Evolutionary conservation across 768 basidiomycete species (phyloP), one percentile per base, ranked within the genome.

Genomic region (Calvatia gigantea): DNA sequence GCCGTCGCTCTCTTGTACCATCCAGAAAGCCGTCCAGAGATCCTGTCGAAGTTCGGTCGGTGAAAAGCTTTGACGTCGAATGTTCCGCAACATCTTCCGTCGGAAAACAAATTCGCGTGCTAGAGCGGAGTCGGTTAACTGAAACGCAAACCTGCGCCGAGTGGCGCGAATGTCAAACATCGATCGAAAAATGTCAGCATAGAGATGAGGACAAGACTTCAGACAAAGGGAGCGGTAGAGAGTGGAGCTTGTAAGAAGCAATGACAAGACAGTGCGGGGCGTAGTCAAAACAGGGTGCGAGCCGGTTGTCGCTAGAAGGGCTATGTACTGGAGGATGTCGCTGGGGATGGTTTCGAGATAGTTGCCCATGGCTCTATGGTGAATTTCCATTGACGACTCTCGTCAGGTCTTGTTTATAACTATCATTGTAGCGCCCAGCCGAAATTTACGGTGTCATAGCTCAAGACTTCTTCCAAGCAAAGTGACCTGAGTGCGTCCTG

Each of bases 281-380:
- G 79, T 64, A 0, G 70, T 71, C 14, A 70, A 67, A 2, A 39
- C 11, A 7, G 37, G 45, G 19, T 69, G 61, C 3, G 73, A 72
- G 1, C 68, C 64, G 11, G 77, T 69, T 29, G 73, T 74, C 28
- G 73, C 69, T 39, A 80, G 70, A 57, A 77, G 71, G 11, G 82
- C 82, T 31, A 87, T 75, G 58, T 80, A 69, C 41, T 78, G 78
- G 15, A 87, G 75, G 58, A 88, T 66, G 61, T 87, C 84, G 61
- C 68, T 68, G 19, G 85, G 84, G 33, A 85, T 63, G 2, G 61
- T 65, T 51, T 82, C 77, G 46, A 87, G 68, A 48, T 62, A 65
- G 56, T 78, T 75, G 59, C 69, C 29, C 80, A 81, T 84, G 61
- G 50, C 60, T 11, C 39, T 19, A 21, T 31, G 46, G 15, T 49